phyloP scores from a whole-genome alignment of 192 early-diverging fungal genomes.

The Mortierella hygrophila region DNA sequence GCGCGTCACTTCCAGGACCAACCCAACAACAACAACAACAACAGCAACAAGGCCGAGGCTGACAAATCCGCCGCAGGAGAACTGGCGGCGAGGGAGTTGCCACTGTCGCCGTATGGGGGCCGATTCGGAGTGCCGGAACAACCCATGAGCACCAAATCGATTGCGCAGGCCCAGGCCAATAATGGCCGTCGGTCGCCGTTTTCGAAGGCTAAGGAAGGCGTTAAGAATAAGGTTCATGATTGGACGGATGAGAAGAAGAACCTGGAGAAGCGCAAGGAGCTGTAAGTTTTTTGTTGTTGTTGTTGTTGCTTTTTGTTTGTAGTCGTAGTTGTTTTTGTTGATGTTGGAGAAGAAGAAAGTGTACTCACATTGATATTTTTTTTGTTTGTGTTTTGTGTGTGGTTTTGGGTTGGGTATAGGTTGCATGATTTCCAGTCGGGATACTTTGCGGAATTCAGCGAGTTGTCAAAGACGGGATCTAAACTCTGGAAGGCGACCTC shows the following conservation, averaged over 20 bases:
- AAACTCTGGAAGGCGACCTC: slow-evolving; percentile 64
- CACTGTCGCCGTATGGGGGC: slow-evolving; percentile 43
- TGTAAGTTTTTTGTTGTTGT: slow-evolving; percentile 46
- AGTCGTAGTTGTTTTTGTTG: too few species aligned
- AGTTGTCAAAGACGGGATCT: slow-evolving; percentile 60
- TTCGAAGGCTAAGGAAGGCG: slow-evolving; percentile 46
- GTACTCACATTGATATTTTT: slow-evolving; percentile 12
- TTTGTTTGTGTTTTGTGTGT: slow-evolving; percentile 49
- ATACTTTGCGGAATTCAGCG: slow-evolving; percentile 43
- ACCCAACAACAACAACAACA: neutral
- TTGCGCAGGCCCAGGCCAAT: slow-evolving; percentile 22
- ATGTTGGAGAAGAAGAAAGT: neutral
- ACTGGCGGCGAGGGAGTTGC: slow-evolving; percentile 7
- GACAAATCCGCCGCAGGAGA: neutral
- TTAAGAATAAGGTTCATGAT: slow-evolving; percentile 59
- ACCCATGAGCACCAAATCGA: slow-evolving; percentile 43
- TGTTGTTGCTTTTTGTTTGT: neutral
- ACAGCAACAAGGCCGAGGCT: neutral
- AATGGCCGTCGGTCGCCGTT: slow-evolving; percentile 34
- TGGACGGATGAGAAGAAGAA: slow-evolving; percentile 65
- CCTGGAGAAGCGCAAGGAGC: slow-evolving; percentile 60
- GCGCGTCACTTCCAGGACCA: neutral
- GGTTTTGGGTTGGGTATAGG: slow-evolving; percentile 27
- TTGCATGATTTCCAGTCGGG: slow-evolving; percentile 34
- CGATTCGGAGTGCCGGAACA: slow-evolving; percentile 48